These are phyloP conservation scores for Trichosporon ovoides DNA, from an alignment of 1,284 basidiomycete species.

Conservation along the genomic window DNA sequence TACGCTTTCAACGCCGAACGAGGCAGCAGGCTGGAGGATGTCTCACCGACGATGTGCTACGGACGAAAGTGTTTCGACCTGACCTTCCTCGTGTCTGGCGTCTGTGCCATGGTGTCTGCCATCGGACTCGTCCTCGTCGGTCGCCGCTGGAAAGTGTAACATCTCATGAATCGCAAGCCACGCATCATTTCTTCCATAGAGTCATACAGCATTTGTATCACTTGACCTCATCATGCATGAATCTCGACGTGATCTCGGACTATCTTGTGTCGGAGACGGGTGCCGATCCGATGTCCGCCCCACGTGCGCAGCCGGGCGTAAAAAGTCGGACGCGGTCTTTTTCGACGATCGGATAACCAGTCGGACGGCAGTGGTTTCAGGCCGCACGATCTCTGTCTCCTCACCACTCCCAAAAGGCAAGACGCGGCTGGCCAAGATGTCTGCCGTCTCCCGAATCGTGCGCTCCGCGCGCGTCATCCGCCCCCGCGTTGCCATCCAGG, in stretches of 20 bases:
- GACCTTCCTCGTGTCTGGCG: conserved; percentile 40
- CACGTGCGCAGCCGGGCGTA: neutral
- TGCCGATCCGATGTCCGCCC: neutral
- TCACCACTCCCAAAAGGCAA: conserved; percentile 7
- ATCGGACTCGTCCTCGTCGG: conserved; percentile 38
- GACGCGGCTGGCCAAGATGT: conserved; percentile 16
- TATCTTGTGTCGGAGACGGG: neutral
- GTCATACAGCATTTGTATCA: neutral
- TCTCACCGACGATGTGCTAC: conserved; percentile 31
- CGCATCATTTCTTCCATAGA: neutral
- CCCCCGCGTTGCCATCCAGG: conserved; percentile 10
- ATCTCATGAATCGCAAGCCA: too few species aligned
- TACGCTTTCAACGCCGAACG: conserved; percentile 9
- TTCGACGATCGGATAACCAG: neutral
- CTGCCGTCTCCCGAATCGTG: conserved; percentile 18
- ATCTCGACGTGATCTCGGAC: neutral
- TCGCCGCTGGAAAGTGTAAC: conserved; percentile 41
- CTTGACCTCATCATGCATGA: neutral
- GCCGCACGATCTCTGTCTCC: neutral
- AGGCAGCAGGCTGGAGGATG: conserved; percentile 33
- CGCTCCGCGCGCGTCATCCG: conserved; percentile 6
- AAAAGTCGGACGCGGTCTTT: conserved; percentile 6
- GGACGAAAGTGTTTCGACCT: conserved; percentile 41
- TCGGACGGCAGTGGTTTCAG: neutral
- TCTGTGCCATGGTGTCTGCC: conserved; percentile 30